Conservation (phyloP, 202 grass and related monocot species). For the Sporobolus alterniflorus region DNA sequence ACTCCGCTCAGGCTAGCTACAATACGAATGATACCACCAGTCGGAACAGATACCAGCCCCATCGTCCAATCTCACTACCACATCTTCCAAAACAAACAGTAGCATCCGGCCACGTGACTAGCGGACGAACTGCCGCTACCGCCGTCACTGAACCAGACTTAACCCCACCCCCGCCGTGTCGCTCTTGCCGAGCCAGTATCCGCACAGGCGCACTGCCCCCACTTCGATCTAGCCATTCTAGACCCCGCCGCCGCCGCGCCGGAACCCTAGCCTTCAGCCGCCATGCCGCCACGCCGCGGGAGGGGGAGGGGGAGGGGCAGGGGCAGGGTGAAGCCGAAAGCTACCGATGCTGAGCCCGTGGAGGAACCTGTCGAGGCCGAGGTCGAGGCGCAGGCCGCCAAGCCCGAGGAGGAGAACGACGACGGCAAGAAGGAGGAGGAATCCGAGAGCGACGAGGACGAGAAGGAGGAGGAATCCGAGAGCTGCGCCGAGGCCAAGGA, state of each 20-base stretch:
- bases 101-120: too few species aligned
- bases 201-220: neutral
- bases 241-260: slow-evolving; percentile 30
- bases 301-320: neutral
- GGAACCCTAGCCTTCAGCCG: slow-evolving; percentile 53
- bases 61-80: too few species aligned
- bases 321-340: slow-evolving; percentile 1
- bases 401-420: slow-evolving; percentile 27
- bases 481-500: too few species aligned
- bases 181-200: slow-evolving; percentile 26
- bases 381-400: slow-evolving; percentile 35
- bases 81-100: too few species aligned
- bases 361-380: slow-evolving; percentile 41
- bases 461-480: slow-evolving; percentile 6
- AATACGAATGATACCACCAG: too few species aligned
- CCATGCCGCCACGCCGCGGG: slow-evolving; percentile 54
- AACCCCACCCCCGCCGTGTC: slow-evolving; percentile 17
- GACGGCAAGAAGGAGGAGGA: neutral
- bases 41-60: too few species aligned
- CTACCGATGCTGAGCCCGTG: slow-evolving; percentile 16
- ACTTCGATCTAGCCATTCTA: slow-evolving; percentile 42
- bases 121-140: too few species aligned
- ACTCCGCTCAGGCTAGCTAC: too few species aligned
- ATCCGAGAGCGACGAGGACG: neutral
- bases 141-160: too few species aligned